Conservation (phyloP, 345 rosid species). For the Brassica carinata region DNA sequence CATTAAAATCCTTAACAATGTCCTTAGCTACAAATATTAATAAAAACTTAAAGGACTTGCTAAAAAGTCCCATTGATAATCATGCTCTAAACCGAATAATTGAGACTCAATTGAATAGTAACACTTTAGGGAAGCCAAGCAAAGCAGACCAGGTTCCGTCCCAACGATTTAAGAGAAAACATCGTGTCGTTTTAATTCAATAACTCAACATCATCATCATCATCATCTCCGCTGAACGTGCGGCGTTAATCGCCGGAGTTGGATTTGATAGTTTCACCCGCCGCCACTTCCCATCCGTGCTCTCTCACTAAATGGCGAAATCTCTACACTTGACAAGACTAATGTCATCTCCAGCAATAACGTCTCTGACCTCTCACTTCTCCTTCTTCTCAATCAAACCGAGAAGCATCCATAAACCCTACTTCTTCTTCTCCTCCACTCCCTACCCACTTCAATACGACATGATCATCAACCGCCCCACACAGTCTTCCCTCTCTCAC, state of each 20-base stretch:
- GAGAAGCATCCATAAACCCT: slow-evolving; percentile 38
- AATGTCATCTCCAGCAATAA: slow-evolving; percentile 35
- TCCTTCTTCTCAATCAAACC: slow-evolving; percentile 34
- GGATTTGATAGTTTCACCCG: too few relatives aligned
- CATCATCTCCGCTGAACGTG: slow-evolving; percentile 12
- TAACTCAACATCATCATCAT: neutral
- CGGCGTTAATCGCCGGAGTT: slow-evolving; percentile 29
- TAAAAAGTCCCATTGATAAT: too few relatives aligned
- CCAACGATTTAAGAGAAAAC: neutral
- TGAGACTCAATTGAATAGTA: neutral
- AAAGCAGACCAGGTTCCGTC: neutral
- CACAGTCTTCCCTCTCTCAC: slow-evolving; percentile 49
- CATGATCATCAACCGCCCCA: slow-evolving; percentile 73
- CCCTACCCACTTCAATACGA: slow-evolving; percentile 89
- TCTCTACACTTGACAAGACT: slow-evolving; percentile 46
- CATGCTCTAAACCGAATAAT: neutral
- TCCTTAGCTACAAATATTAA: too few relatives aligned
- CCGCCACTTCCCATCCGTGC: neutral
- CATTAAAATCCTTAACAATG: too few relatives aligned
- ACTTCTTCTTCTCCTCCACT: slow-evolving; percentile 41
- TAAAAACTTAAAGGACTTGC: too few relatives aligned
- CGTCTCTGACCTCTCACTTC: slow-evolving; percentile 11
- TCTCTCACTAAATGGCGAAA: slow-evolving; percentile 40
- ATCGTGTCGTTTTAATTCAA: slow-evolving; percentile 16
- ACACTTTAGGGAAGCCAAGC: neutral